Evolutionary conservation across 768 basidiomycete species (phyloP), one percentile per base, ranked within the genome.

Genomic region (Auricularia cornea): DNA sequence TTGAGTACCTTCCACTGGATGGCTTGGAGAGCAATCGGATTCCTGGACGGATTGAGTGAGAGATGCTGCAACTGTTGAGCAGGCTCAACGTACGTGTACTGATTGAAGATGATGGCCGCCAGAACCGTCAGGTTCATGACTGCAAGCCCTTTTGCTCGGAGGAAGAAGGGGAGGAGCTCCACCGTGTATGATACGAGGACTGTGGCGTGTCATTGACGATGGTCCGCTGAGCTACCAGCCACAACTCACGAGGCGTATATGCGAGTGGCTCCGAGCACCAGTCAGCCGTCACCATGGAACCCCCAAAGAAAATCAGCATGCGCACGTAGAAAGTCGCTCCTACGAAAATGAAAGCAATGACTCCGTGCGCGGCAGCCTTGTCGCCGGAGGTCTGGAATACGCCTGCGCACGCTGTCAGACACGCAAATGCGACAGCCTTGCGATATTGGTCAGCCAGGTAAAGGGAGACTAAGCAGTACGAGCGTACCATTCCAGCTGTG

Each of bases 161-260:
- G 69, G 48, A 66, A 61, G 63, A 66, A 73, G 26, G 74, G 73
- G 60, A 74, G 68, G 64, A 75, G 74, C 63, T 77, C 75, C 44
- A 74, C 67, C 3, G 70, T 70, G 69, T 73, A 48, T 6, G 44
- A 48, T 48, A 48, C 44, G 20, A 48, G 44, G 44, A 48, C 44
- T 48, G 44, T 16, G 6, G 20, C 5, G 20, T 20, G 18, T 20
- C 23, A 20, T 14, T 18, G 20, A 6, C 23, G 3, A 18, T 40
- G 23, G 16, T 48, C 16, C 20, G 6, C 44, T 16, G 16, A 20
- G 6, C 11, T 26, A 48, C 6, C 11, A 48, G n/a, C 20, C 35
- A 48, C 1, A 48, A 20, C 44, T 48, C 23, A 48, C 44, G 44
- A 5, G 44, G 44, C 23, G 44, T 48, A 23, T 48, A 48, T 16